Evolutionary conservation across 495 filamentous ascomycete species (phyloP).

Genomic region (Penicillium macrosclerotiorum): DNA sequence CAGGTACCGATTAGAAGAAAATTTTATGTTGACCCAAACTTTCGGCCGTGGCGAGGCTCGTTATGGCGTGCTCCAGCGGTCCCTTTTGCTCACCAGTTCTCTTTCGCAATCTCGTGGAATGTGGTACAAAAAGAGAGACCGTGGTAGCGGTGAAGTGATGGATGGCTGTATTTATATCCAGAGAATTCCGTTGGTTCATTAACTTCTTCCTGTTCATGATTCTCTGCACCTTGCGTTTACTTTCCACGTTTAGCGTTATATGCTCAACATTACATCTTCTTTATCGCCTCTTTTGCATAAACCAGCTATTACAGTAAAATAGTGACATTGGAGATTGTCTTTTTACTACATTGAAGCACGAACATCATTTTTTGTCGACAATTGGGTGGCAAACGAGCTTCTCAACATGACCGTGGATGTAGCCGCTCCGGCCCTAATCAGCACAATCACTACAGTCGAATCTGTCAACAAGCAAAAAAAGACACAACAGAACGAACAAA

Average conservation of each 20-base stretch:
- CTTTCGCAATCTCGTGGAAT: constrained; percentile 22
- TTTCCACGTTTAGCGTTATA: too few relatives aligned
- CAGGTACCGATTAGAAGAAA: too few relatives aligned
- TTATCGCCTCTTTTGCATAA: too few relatives aligned
- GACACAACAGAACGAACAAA: too few relatives aligned
- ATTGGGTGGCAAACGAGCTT: background rate
- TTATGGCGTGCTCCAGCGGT: constrained; percentile 21
- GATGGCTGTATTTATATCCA: background rate
- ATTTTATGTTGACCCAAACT: constrained; percentile 5
- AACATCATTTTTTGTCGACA: too few relatives aligned
- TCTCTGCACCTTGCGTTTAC: background rate
- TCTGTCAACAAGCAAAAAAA: background rate
- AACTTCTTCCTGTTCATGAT: too few relatives aligned
- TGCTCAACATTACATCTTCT: too few relatives aligned
- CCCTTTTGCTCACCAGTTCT: constrained; percentile 12
- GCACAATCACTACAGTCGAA: background rate
- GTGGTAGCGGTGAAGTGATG: constrained; percentile 6
- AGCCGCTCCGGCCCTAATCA: background rate
- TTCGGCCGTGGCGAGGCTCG: constrained; percentile 1
- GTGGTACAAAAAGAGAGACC: constrained; percentile 15
- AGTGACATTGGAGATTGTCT: too few relatives aligned
- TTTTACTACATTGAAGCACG: too few relatives aligned
- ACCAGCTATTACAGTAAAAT: too few relatives aligned
- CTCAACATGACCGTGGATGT: constrained; percentile 14
- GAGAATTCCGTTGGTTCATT: too few relatives aligned